Conservation (phyloP, 768 basidiomycete species). For the Pholiota microspora region DNA sequence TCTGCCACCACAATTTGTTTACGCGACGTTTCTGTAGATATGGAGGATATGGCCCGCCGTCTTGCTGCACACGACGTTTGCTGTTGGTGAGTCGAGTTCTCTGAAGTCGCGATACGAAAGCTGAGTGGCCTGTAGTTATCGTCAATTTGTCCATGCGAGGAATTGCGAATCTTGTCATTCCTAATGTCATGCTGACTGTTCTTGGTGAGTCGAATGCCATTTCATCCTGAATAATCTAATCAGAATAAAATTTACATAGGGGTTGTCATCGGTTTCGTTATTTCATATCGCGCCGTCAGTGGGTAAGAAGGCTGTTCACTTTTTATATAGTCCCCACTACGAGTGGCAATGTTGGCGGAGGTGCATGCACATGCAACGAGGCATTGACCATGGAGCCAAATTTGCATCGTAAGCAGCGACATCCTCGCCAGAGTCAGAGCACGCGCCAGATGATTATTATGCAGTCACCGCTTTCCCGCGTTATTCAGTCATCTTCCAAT, state of each 20-base stretch:
- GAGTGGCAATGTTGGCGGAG: too few species aligned
- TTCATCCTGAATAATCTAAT: background rate
- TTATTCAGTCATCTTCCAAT: too few species aligned
- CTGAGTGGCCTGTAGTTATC: constrained; percentile 29
- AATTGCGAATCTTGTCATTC: constrained; percentile 41
- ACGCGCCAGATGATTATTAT: too few species aligned
- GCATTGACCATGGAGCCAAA: too few species aligned
- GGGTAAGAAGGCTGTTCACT: constrained; percentile 36
- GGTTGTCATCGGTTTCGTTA: constrained; percentile 61
- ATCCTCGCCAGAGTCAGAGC: too few species aligned
- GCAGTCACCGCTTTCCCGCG: too few species aligned
- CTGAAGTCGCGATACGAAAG: background rate
- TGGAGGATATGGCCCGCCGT: constrained; percentile 71
- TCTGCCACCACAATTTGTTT: background rate
- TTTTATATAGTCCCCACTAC: background rate
- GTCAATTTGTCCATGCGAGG: constrained; percentile 41
- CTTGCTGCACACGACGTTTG: constrained; percentile 57
- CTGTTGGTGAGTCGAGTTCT: constrained; percentile 35
- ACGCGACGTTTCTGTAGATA: constrained; percentile 30
- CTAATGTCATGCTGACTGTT: constrained; percentile 58
- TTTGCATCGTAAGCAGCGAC: too few species aligned
- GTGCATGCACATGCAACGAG: too few species aligned
- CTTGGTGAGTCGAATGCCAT: constrained; percentile 37
- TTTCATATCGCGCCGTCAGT: constrained; percentile 61
- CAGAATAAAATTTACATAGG: constrained; percentile 22